Base-by-base conservation (phyloP, 331 rosid genomes). In the Malus hybrid region DNA sequence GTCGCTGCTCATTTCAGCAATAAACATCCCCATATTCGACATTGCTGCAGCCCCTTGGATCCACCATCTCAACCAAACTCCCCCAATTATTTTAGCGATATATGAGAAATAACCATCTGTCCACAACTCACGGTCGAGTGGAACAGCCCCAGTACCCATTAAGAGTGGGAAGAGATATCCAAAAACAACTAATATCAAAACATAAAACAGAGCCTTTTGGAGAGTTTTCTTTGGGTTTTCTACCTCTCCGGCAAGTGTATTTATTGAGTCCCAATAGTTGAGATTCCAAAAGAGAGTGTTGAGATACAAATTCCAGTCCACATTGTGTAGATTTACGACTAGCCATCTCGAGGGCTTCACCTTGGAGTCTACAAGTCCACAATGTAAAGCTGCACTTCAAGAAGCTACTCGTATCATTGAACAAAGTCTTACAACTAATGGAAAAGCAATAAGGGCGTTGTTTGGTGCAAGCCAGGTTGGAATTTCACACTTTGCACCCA, bases 1-100 rank as follows among this genome's bases (percentile, higher is more conserved):
- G 76, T 93, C 98, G 1, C 97, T 93, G 81, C 93, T 93, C 98
- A 93, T 91, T 76, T 91, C 96, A 29, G 98, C 92, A 63, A 94
- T 90, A 52, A 94, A 94, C 98, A 94, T 90, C 66, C 98, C 98
- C 96, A 94, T 91, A 63, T 91, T 94, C 32, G 98, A 87, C 92
- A 91, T 73, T 3, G 98, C 98, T 7, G 97, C 96, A 29, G 93
- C 96, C 29, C 78, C 96, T 80, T 91, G 97, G 71, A 94, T 82
- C 97, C 97, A 94, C 90, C 93, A 90, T 65, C 97, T 82, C 89
- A 94, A 79, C 98, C 97, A 91, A 54, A 69, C 96, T 82, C 97
- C 96, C 15, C 98, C 96, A 20, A 94, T 18, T 31, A 90, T 80
- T 84, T 87, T 78, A 12, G 97, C 97, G 55, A 91, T 70, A 27